These are phyloP conservation scores for Magnolia sinica DNA, from an alignment of 164 flowering plant species.

Conservation along the genomic window DNA sequence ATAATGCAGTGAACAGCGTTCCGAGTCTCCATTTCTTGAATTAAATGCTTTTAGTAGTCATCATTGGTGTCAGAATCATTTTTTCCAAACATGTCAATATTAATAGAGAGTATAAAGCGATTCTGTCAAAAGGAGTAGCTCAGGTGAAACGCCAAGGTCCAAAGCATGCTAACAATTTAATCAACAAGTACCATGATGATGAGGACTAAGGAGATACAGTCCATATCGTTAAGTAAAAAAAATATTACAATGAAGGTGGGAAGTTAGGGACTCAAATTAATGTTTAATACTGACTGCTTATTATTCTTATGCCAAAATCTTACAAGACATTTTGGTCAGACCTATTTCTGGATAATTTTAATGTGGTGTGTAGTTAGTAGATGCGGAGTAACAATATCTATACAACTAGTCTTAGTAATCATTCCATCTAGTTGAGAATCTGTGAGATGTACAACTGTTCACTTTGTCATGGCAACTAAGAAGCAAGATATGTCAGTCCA, in stretches of 20 bases:
- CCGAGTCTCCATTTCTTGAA: not conserved
- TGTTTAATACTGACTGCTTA: not conserved
- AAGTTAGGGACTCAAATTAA: not conserved
- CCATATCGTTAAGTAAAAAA: not conserved
- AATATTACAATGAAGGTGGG: not conserved
- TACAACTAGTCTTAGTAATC: too few species aligned
- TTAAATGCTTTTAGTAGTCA: not conserved
- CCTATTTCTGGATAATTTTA: too few species aligned
- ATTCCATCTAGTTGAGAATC: too few species aligned
- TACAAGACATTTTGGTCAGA: too few species aligned
- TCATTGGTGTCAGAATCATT: not conserved
- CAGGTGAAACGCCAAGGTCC: not conserved
- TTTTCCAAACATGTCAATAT: not conserved
- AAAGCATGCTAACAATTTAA: not conserved
- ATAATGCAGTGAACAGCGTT: too few species aligned
- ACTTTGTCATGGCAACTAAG: too few species aligned
- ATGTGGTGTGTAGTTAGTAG: too few species aligned
- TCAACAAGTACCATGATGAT: not conserved
- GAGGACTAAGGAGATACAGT: not conserved
- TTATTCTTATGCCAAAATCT: not conserved
- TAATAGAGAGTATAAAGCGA: not conserved
- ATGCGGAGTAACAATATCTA: too few species aligned
- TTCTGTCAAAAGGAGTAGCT: not conserved
- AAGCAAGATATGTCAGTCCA: too few species aligned
- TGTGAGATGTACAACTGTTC: too few species aligned